Conservation (phyloP, 2,329 filamentous ascomycete species). For the Botrytis hyacinthi region DNA sequence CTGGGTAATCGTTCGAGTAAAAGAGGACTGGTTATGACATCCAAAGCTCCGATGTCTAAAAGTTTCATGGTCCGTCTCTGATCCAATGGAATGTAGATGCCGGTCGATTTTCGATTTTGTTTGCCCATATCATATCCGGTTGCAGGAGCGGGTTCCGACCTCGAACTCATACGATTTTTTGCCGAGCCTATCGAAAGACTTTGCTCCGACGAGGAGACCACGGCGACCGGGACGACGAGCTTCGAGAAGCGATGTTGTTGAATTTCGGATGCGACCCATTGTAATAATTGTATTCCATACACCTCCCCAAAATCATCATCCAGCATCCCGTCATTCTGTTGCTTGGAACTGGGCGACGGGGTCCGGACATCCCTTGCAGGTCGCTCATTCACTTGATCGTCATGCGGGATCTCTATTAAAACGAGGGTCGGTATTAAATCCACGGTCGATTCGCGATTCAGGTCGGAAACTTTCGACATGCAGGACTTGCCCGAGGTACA, state of each 20-base stretch:
- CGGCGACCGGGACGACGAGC: conserved; percentile 49
- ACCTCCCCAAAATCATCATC: conserved; percentile 43
- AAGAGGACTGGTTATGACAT: conserved; percentile 80
- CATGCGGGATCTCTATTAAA: conserved; percentile 51
- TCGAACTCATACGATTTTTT: conserved; percentile 27
- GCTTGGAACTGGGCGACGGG: conserved; percentile 38
- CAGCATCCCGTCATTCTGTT: conserved; percentile 43
- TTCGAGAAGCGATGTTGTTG: conserved; percentile 49
- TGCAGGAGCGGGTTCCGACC: conserved; percentile 25
- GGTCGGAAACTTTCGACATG: conserved; percentile 50
- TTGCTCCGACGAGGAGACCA: conserved; percentile 39
- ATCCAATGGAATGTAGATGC: conserved; percentile 40
- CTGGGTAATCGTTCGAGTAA: conserved; percentile 70
- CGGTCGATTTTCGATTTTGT: conserved; percentile 28
- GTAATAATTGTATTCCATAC: conserved; percentile 49
- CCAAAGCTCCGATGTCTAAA: conserved; percentile 80
- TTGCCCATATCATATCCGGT: not conserved
- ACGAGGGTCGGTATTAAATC: conserved; percentile 54
- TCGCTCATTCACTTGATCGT: conserved; percentile 39
- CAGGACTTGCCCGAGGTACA: conserved; percentile 53
- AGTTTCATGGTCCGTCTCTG: conserved; percentile 64
- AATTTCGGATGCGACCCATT: conserved; percentile 48
- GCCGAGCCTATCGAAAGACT: conserved; percentile 23
- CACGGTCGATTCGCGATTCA: conserved; percentile 46
- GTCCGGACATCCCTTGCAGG: conserved; percentile 38